phyloP scores from a whole-genome alignment of 1,139 yeast species.

The Fermentozyma sake region DNA sequence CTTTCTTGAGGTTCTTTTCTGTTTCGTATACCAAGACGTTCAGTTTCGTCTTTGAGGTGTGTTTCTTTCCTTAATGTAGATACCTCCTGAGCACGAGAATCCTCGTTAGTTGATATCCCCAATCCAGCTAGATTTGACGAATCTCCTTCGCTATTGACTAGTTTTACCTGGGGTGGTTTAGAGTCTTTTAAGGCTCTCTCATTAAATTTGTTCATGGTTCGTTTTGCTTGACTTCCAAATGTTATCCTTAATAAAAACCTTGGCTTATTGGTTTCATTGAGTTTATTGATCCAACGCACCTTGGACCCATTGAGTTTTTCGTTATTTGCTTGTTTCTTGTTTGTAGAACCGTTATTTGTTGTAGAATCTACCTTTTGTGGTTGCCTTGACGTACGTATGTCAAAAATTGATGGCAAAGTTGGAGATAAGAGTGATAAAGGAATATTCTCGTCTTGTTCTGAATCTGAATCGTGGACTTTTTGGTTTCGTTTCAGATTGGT shows the following conservation, averaged over 20 bases:
- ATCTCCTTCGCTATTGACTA: conserved; percentile 1
- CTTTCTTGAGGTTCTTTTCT: conserved; percentile 3
- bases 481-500: too few species aligned
- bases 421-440: conserved; percentile 34
- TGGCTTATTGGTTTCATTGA: conserved; percentile 22
- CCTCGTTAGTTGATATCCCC: conserved; percentile 15
- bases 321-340: conserved; percentile 2
- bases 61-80: neutral
- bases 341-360: too few species aligned
- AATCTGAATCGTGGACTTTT: too few species aligned
- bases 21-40: conserved; percentile 1
- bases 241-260: conserved; percentile 28
- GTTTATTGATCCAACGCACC: conserved; percentile 33
- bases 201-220: too few species aligned
- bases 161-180: too few species aligned
- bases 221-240: conserved; percentile 12
- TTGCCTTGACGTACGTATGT: conserved; percentile 5
- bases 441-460: conserved; percentile 13
- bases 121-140: conserved; percentile 14
- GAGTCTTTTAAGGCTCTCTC: too few species aligned
- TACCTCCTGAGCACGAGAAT: too few species aligned
- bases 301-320: too few species aligned
- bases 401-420: conserved; percentile 30
- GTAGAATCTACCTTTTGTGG: too few species aligned
- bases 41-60: neutral